Evolutionary conservation across 345 rosid genomes (phyloP), one percentile per base, ranked within the genome.

Genomic region (Luvunga scandens): DNA sequence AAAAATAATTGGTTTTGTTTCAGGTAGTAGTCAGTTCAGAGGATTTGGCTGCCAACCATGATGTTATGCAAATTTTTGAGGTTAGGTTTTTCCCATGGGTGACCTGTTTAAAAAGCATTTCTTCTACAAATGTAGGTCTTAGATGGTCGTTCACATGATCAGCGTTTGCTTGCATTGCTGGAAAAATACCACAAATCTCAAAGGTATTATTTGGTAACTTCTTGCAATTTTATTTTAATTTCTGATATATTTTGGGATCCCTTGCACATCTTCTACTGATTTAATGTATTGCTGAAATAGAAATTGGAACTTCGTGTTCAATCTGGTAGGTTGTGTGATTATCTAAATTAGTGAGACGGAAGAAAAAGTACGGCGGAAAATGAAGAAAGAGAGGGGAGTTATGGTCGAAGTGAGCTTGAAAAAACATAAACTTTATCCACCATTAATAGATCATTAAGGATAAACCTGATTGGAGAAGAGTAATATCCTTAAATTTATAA

Each of bases 21-120:
- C 87, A 96, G 99, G 98, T 96, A 73, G 94, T 96, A 69, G 86
- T 94, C 42, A 98, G 99, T 80, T 96, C 99, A 0, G 99, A 84
- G 83, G 97, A 96, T 86, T 90, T 95, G 63, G 97, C 99, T 84
- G 99, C 99, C 82, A 96, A 96, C 87, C 99, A 96, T 72, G 99
- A 96, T 79, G 99, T 96, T 76, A 81, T 96, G 99, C 99, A 96
- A 85, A 96, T 96, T 84, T 83, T 96, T 48, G 99, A 95, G 97
- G 99, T 95, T 66, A 82, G 81, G 24, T 73, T 75, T 79, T 38
- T 45, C 42, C 39, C 28, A n/a, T 42, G 9, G 2, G 4, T 34
- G 13, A 21, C 53, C 45, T 14, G 21, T 48, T 55, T 64, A 4
- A 19, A 69, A 50, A 64, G 21, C 16, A 53, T 71, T 66, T 69